Base-by-base conservation (phyloP, 2,329 filamentous ascomycete genomes). In the Aspergillus sp. region DNA sequence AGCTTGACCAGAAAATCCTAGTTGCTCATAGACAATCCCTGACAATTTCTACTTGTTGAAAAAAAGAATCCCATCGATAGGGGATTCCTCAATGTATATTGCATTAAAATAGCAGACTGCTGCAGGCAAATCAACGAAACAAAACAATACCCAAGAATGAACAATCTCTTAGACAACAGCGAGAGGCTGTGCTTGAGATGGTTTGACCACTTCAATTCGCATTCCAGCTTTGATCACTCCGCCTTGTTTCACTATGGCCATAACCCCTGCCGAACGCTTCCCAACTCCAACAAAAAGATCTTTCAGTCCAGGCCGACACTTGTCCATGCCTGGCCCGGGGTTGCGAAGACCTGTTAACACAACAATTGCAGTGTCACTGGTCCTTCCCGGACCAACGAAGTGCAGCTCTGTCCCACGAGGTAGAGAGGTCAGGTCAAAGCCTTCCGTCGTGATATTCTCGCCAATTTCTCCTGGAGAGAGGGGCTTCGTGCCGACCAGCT, bases 391-490 rank as follows among this genome's bases (percentile, higher is more conserved):
- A 23, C 43, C 46, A 3, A 47, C 45, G 20, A 58, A 58, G 7
- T 38, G 50, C 13, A 58, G 16, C 20, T 58, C 53, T 2, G 54
- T 50, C 7, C 56, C 54, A 0, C 14, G 14, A 1, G 47, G 36
- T 1, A 58, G 20, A 5, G 20, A 10, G 9, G 48, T 14, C 23
- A 58, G 29, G n/a, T 58, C 53, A 3, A 56, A 48, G 0, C 56
- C 54, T n/a, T 52, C 45, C 1, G 56, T 58, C 25, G 54, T 56
- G 13, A 58, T 43, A 25, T 58, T 58, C 16, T 58, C 47, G 3
- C 56, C 56, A 1, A 58, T 32, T 0, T 21, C 42, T 3, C 56
- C 56, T 0, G 56, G 23, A 1, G 20, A 9, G 4, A 58, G 20
- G 5, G 51, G 41, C 17, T 47, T 32, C 16, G 21, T 20, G 5